A percentile compares a stretch with the other conserved stretches of the same genome.
Evolutionary conservation across 208 protist species (phyloP).

Genomic region (Giardia muris): DNA sequence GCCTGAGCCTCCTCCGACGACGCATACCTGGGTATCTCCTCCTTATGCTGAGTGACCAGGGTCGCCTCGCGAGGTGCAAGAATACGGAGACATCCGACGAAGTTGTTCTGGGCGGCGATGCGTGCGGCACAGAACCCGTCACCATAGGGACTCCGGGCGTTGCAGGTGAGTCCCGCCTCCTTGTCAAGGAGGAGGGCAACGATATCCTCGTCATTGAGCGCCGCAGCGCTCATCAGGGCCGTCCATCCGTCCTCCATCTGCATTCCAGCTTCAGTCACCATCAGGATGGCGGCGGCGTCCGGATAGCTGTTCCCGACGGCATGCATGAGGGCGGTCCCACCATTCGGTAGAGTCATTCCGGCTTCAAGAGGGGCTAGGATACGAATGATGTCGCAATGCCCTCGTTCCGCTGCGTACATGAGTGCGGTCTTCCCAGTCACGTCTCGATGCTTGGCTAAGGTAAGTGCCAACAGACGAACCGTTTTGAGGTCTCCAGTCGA

Average conservation of each 20-base stretch:
- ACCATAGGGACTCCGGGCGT: background rate
- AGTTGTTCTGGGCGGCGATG: background rate
- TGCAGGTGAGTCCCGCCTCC: background rate
- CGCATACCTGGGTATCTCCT: background rate
- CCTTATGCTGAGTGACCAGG: background rate
- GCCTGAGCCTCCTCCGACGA: background rate
- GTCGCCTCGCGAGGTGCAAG: background rate
- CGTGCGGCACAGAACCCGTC: background rate
- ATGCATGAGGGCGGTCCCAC: background rate
- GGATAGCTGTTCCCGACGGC: background rate
- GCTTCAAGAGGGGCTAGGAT: background rate
- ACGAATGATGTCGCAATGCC: background rate
- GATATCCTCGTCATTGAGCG: background rate
- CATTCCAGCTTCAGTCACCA: background rate
- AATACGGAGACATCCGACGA: background rate
- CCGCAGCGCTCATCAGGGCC: background rate
- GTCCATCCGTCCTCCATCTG: background rate
- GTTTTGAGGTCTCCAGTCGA: background rate
- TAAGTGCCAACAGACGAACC: background rate
- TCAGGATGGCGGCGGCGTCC: background rate
- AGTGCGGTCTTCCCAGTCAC: background rate
- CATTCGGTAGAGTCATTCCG: background rate
- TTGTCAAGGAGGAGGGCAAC: background rate
- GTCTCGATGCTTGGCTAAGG: background rate
- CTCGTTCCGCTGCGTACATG: background rate